A percentile compares a stretch with the other conserved stretches of the same genome.
phyloP scores from a whole-genome alignment of 2,329 filamentous ascomycete genomes.

The Hypoxylon sp. region DNA sequence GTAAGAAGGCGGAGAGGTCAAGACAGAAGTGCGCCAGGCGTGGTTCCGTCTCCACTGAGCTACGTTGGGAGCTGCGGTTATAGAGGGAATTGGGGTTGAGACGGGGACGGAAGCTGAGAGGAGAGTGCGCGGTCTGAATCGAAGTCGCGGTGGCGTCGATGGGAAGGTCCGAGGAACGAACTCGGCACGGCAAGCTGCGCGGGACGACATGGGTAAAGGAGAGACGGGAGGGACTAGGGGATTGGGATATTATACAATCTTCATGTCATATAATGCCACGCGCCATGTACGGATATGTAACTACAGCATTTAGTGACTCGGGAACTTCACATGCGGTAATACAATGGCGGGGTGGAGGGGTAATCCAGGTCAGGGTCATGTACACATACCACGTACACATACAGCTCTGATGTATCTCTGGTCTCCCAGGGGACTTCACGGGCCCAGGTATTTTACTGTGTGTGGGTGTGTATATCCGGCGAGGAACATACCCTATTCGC shows the following conservation, averaged over 20 bases:
- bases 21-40: conserved; percentile 29
- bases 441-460: neutral
- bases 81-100: neutral
- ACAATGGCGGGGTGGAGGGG: conserved; percentile 7
- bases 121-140: conserved; percentile 32
- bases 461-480: neutral
- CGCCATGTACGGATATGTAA: neutral
- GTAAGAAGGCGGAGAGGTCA: conserved; percentile 32
- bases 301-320: conserved; percentile 12
- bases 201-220: conserved; percentile 40
- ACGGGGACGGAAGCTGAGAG: neutral
- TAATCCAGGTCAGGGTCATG: conserved; percentile 1
- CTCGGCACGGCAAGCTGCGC: conserved; percentile 38
- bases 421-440: too few relatives aligned
- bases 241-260: conserved; percentile 30
- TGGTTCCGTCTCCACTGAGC: conserved; percentile 35
- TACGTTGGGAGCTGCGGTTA: conserved; percentile 6
- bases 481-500: conserved; percentile 20
- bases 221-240: conserved; percentile 3
- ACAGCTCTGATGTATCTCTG: too few relatives aligned
- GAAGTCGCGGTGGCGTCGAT: conserved; percentile 31
- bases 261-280: conserved; percentile 21
- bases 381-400: too few relatives aligned
- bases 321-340: conserved; percentile 23
- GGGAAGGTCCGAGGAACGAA: conserved; percentile 35